Evolutionary conservation across 1,284 basidiomycete genomes (phyloP), one percentile per base, ranked within the genome.

Genomic region (Irpex lacteus): DNA sequence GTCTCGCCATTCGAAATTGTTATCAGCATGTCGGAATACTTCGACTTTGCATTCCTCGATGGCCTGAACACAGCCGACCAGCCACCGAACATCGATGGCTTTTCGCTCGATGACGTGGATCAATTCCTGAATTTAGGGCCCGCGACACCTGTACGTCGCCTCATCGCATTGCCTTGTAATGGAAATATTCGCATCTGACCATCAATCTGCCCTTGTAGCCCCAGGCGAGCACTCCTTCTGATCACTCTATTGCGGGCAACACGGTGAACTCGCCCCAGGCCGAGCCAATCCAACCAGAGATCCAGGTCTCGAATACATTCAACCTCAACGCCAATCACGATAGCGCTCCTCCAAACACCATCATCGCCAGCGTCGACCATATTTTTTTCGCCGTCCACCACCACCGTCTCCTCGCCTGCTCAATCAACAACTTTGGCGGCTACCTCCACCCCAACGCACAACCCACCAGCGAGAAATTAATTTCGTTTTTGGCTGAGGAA

Each of bases 401-500:
- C 19, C 54, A 56, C 54, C 54, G 54, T 36, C 54, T 56, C 8
- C 54, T 32, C 34, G 34, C 21, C 6, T 13, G 26, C 26, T 56
- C 54, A 15, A 36, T 34, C n/a, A 56, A 56, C 54, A 36, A 36
- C 7, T 56, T 56, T 56, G 54, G 26, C 6, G 54, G 54, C 54
- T 36, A 15, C 8, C 54, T 56, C 54, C 18, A 36, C 11, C n/a
- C 54, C 5, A 15, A 56, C 54, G 11, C 11, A 3, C 18, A 32
- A 9, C 54, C 26, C 38, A 47, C 19, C 15, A n/a, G 13, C 44
- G 19, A 50, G n/a, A 19, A 13, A 19, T 32, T 19, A 7, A 34
- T 44, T 7, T 13, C 36, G 9, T 18, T 76, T 18, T 54, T 64
- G 18, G 60, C 77, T 40, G 64, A 73, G 8, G 73, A 77, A 53